Evolutionary conservation across 441 rosid genomes (phyloP), one percentile per base, ranked within the genome.

Genomic region (Raphanus hybrid): DNA sequence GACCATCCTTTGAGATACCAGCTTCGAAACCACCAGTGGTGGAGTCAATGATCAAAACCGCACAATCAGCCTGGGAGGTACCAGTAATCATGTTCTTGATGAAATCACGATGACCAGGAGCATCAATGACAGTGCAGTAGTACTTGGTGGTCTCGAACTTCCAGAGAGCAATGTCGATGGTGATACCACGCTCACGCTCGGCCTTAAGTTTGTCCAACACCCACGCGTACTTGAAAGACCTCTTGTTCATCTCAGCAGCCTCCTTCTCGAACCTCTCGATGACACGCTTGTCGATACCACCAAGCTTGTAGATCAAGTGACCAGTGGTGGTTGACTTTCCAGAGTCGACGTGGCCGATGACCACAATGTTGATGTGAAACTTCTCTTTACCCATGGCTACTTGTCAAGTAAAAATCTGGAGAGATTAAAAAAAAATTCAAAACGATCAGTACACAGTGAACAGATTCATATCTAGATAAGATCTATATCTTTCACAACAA

Each of bases 201-300:
- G 95, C 95, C 89, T 90, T 92, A 18, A 92, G 87, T 84, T 92
- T 92, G 90, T 92, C 95, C 34, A 90, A 86, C 32, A 90, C 93
- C 95, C 95, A 90, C 0, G 97, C 97, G 0, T 89, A 91, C 85
- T 89, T 88, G 89, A 91, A 89, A 0, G 94, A 90, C 77, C 94
- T 83, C 85, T 88, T 90, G 88, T 88, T 88, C 94, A 90, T 90
- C 88, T 90, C 92, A 84, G 82, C 84, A 64, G 92, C 92, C 69
- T 90, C 92, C 85, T 88, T 89, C 89, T 90, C 94, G 0, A 90
- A 90, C 70, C 92, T 85, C 85, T 90, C 92, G 5, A 90, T 90
- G 3, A 90, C 94, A 84, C 94, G 90, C 89, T 90, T 90, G 88
- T 90, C 94, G 41, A 90, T 90, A 10, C 94, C 94, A 23, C 94